Conservation (phyloP, 2,329 filamentous ascomycete genomes). For the Ascochyta pisi region DNA sequence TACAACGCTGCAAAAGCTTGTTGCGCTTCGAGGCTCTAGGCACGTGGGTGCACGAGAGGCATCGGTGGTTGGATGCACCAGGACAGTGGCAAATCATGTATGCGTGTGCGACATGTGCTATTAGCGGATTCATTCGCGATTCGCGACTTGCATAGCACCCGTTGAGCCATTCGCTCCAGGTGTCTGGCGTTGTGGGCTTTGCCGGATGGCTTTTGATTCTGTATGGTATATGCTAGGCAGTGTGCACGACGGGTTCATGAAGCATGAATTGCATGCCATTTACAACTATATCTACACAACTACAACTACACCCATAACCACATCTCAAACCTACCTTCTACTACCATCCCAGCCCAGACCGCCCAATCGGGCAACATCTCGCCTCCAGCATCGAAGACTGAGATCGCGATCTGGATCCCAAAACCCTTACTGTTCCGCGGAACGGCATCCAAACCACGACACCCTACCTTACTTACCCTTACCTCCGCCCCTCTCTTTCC, state of each 20-base stretch:
- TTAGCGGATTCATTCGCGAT: constrained; percentile 7
- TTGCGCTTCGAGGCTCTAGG: neutral
- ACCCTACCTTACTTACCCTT: too few species aligned
- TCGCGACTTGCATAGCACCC: constrained; percentile 19
- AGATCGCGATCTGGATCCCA: constrained; percentile 5
- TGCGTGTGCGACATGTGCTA: constrained; percentile 3
- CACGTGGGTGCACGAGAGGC: neutral
- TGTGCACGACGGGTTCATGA: constrained; percentile 5
- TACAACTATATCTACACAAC: neutral
- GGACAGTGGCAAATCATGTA: neutral
- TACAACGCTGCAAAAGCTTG: constrained; percentile 47
- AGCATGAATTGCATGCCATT: neutral
- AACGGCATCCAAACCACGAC: neutral
- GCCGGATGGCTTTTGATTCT: constrained; percentile 3
- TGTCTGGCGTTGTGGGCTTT: constrained; percentile 18
- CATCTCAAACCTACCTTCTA: too few species aligned
- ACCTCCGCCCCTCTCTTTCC: too few species aligned
- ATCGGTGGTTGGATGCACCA: neutral
- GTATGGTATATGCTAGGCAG: neutral
- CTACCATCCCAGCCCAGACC: neutral
- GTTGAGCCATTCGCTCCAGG: constrained; percentile 18
- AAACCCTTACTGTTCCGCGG: neutral
- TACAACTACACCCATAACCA: neutral
- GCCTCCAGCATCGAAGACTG: neutral
- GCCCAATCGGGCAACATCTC: neutral